Conservation (phyloP, 2,329 filamentous ascomycete species). For the Colletotrichum lini region DNA sequence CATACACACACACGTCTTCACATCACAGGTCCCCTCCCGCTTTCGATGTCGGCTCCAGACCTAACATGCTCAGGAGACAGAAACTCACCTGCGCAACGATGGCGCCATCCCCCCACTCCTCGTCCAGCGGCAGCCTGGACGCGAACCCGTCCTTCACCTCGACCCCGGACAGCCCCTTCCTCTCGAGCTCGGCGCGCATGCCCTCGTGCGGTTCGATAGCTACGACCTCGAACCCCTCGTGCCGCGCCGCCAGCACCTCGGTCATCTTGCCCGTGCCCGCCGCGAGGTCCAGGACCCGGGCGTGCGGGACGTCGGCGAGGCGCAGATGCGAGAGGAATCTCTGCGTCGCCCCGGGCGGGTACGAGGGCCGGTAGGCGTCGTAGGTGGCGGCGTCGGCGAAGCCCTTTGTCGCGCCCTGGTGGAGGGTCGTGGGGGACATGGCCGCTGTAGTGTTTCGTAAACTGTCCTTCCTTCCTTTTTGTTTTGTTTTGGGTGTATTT, state of each 20-base stretch:
- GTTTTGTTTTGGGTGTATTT: not conserved
- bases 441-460: not conserved
- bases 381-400: slow-evolving; percentile 77
- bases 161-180: slow-evolving; percentile 71
- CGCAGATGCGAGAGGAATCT: slow-evolving; percentile 70
- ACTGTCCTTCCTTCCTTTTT: too few relatives aligned
- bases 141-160: slow-evolving; percentile 71
- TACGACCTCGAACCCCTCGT: slow-evolving; percentile 72
- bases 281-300: slow-evolving; percentile 74
- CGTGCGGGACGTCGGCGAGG: slow-evolving; percentile 61
- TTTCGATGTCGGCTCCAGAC: not conserved
- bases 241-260: slow-evolving; percentile 69
- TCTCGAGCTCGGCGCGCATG: slow-evolving; percentile 74
- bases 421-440: slow-evolving; percentile 56
- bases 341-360: slow-evolving; percentile 71
- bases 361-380: slow-evolving; percentile 78
- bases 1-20: too few relatives aligned
- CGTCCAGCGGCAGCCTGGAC: slow-evolving; percentile 67
- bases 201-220: slow-evolving; percentile 75
- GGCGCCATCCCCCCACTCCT: slow-evolving; percentile 75
- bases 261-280: slow-evolving; percentile 82
- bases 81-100: slow-evolving; percentile 74
- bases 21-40: not conserved
- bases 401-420: slow-evolving; percentile 68
- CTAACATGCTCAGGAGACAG: not conserved